Evolutionary conservation across 2,329 filamentous ascomycete genomes (phyloP).

Genomic region (Dothideomycetes sp.): DNA sequence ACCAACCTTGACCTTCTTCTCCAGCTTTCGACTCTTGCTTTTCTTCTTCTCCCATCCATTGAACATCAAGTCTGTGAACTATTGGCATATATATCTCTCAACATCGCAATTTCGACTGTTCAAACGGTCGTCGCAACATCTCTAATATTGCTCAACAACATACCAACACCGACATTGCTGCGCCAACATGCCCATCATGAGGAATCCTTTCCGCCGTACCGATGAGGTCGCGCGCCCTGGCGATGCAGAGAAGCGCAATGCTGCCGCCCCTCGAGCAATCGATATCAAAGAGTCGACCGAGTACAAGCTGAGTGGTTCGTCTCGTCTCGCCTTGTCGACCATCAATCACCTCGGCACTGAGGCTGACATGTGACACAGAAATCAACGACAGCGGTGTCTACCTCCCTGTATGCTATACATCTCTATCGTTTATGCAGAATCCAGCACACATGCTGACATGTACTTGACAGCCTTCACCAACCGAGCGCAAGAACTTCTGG

Average conservation of each 20-base stretch:
- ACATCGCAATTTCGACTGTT: background rate
- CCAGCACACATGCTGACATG: slow-evolving; percentile 10
- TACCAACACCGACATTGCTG: background rate
- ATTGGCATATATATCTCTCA: background rate
- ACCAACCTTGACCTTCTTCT: no score
- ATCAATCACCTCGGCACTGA: no score
- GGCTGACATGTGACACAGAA: slow-evolving; percentile 45
- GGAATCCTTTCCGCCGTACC: slow-evolving; percentile 31
- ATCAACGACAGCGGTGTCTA: slow-evolving; percentile 95
- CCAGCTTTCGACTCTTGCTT: slow-evolving; percentile 1
- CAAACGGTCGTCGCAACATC: background rate
- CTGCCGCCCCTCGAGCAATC: slow-evolving; percentile 29
- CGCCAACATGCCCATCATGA: slow-evolving; percentile 28
- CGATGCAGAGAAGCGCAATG: slow-evolving; percentile 16
- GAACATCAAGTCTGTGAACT: background rate
- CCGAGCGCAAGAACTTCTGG: slow-evolving; percentile 78
- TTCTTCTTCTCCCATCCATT: slow-evolving; percentile 1
- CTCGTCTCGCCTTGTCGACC: slow-evolving; percentile 5
- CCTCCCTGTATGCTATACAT: slow-evolving; percentile 56
- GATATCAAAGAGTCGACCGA: slow-evolving; percentile 39
- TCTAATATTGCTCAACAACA: slow-evolving; percentile 6
- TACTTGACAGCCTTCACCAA: slow-evolving; percentile 64
- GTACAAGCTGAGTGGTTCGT: slow-evolving; percentile 45
- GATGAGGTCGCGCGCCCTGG: slow-evolving; percentile 28
- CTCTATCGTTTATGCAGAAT: no score